Percentiles rank a stretch among this genome's conserved stretches.
Conservation (phyloP, 116 monocot genomes). For the Cymodocea nodosa region DNA sequence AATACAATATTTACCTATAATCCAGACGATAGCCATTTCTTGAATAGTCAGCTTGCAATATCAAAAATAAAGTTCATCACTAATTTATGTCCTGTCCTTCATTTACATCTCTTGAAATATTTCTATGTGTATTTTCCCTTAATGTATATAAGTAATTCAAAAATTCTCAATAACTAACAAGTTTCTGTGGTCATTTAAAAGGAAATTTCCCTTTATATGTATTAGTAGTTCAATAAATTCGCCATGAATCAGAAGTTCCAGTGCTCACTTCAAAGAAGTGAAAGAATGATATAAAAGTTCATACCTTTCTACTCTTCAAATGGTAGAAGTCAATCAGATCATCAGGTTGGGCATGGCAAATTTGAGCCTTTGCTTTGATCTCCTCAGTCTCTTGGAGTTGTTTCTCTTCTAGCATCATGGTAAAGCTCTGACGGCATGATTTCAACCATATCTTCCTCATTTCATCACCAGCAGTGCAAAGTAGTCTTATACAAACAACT, state of each 20-base stretch:
- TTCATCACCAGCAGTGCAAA: constrained; percentile 74
- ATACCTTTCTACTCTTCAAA: constrained; percentile 77
- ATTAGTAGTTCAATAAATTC: too few species aligned
- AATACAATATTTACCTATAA: not conserved
- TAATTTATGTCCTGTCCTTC: not conserved
- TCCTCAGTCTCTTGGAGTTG: constrained; percentile 65
- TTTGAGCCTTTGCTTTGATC: constrained; percentile 54
- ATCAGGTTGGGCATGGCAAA: constrained; percentile 66
- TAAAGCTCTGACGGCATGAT: constrained; percentile 73
- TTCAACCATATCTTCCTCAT: constrained; percentile 66
- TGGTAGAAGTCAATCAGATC: constrained; percentile 91
- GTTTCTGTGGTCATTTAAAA: too few species aligned
- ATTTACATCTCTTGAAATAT: too few species aligned
- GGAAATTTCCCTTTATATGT: too few species aligned
- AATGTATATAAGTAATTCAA: too few species aligned
- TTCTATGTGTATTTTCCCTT: too few species aligned
- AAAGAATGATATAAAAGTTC: not conserved
- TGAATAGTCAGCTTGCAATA: not conserved
- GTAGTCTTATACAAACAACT: constrained; percentile 53
- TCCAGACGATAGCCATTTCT: not conserved
- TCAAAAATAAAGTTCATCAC: not conserved
- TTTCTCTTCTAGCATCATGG: constrained; percentile 76
- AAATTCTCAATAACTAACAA: too few species aligned
- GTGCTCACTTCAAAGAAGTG: not conserved
- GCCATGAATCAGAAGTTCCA: too few species aligned